These are phyloP conservation scores for Pseudoneurospora amorphoporcata DNA, from an alignment of 495 filamentous ascomycete genomes.

Conservation along the genomic window DNA sequence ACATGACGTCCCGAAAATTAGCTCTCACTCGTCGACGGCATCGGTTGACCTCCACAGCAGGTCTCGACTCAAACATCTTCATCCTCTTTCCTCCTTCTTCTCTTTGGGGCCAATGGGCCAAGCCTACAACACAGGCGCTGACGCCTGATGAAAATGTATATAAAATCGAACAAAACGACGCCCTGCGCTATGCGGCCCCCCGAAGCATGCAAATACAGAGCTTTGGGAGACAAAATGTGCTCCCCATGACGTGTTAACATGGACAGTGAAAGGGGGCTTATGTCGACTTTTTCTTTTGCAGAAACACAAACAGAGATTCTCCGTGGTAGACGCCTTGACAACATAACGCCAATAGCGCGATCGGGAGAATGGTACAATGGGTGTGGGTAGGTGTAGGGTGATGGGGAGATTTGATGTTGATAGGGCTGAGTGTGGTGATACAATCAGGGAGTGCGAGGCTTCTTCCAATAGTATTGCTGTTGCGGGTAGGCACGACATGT, in stretches of 20 bases:
- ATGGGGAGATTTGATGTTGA: neutral
- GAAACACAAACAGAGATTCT: neutral
- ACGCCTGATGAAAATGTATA: conserved; percentile 4
- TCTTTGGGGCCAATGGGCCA: neutral
- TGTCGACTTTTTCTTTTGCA: conserved; percentile 2
- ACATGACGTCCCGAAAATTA: neutral
- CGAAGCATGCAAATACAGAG: conserved; percentile 10
- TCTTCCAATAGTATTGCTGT: conserved; percentile 92
- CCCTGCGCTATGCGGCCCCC: conserved; percentile 21
- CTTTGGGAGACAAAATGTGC: neutral
- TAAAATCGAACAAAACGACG: conserved; percentile 11
- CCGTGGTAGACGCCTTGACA: neutral
- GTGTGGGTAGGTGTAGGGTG: neutral
- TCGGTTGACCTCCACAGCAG: neutral
- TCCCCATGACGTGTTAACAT: neutral
- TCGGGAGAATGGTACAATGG: neutral
- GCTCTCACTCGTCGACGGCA: neutral
- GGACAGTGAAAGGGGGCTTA: conserved; percentile 5
- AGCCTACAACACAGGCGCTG: neutral
- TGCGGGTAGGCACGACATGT: conserved; percentile 9
- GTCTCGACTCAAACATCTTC: neutral
- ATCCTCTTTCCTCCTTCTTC: neutral
- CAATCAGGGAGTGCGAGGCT: conserved; percentile 47
- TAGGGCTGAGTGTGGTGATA: neutral
- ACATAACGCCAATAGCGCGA: neutral